phyloP scores from a whole-genome alignment of 441 rosid genomes.

The Erysimum cheiri region DNA sequence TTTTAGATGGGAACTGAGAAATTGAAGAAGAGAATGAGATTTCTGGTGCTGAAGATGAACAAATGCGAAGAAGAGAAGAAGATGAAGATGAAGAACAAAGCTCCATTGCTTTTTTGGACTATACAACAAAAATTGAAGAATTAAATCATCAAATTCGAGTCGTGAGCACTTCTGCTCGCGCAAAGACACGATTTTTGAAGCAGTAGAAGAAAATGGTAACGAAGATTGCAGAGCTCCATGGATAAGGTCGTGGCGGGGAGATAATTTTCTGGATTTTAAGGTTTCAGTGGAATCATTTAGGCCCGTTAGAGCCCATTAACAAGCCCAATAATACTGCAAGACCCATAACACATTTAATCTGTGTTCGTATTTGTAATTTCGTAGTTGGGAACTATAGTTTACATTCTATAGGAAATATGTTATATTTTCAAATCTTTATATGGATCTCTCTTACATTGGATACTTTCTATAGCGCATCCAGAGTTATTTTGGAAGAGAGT shows the following conservation, averaged over 20 bases:
- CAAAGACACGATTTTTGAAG: slow-evolving; percentile 19
- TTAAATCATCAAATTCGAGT: slow-evolving; percentile 21
- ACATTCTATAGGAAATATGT: too few relatives aligned
- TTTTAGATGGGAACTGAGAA: slow-evolving; percentile 54
- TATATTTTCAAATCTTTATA: neutral
- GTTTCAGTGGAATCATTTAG: neutral
- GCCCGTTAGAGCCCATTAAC: slow-evolving; percentile 19
- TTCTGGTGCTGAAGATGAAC: slow-evolving; percentile 46
- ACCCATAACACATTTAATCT: neutral
- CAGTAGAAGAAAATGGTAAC: neutral
- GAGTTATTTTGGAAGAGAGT: slow-evolving; percentile 28
- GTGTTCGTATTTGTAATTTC: neutral
- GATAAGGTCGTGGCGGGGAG: slow-evolving; percentile 45
- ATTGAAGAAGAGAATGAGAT: slow-evolving; percentile 72
- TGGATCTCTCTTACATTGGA: slow-evolving; percentile 15
- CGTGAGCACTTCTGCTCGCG: slow-evolving; percentile 6
- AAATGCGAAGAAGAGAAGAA: slow-evolving; percentile 58
- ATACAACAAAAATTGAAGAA: neutral
- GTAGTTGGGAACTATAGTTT: neutral
- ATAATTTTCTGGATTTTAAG: slow-evolving; percentile 2
- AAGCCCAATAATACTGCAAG: neutral
- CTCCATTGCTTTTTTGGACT: slow-evolving; percentile 55
- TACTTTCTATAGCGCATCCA: slow-evolving; percentile 12
- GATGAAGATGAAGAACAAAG: slow-evolving; percentile 55
- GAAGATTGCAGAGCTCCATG: slow-evolving; percentile 33